A percentile compares a stretch with the other conserved stretches of the same genome.
phyloP scores from a whole-genome alignment of 163 green algal genomes.

The Chlorella variabilis region DNA sequence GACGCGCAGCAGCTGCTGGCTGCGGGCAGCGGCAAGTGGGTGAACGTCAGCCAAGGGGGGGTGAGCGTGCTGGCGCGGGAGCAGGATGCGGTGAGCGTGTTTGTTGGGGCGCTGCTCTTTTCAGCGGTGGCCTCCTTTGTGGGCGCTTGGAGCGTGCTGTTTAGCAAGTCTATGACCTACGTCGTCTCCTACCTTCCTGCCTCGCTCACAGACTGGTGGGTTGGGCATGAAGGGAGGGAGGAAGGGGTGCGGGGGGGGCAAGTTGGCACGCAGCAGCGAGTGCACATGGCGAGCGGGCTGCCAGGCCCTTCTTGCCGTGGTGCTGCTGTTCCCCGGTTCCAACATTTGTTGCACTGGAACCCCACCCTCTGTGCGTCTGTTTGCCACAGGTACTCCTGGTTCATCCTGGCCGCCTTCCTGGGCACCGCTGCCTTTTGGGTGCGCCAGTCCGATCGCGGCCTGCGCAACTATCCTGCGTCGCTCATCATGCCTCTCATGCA shows the following conservation, averaged over 20 bases:
- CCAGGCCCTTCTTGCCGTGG: too few relatives aligned
- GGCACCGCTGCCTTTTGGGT: constrained; percentile 60
- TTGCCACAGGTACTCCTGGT: constrained; percentile 50
- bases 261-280: too few relatives aligned
- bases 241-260: too few relatives aligned
- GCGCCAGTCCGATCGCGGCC: constrained; percentile 50
- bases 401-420: constrained; percentile 55
- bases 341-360: too few relatives aligned
- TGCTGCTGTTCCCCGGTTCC: too few relatives aligned
- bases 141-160: constrained; percentile 62
- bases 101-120: constrained; percentile 59
- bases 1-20: neutral
- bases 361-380: neutral
- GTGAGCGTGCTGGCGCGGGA: neutral
- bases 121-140: constrained; percentile 60
- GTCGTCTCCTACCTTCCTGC: constrained; percentile 49
- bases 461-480: constrained; percentile 53
- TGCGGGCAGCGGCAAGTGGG: constrained; percentile 33
- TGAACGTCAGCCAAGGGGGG: neutral
- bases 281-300: neutral
- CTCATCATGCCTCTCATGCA: constrained; percentile 69
- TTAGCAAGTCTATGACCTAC: constrained; percentile 65
- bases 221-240: too few relatives aligned
- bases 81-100: constrained; percentile 31
- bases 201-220: constrained; percentile 49